Evolutionary conservation across 2,329 filamentous ascomycete genomes (phyloP).

Genomic region (Beauveria rudraprayagi): DNA sequence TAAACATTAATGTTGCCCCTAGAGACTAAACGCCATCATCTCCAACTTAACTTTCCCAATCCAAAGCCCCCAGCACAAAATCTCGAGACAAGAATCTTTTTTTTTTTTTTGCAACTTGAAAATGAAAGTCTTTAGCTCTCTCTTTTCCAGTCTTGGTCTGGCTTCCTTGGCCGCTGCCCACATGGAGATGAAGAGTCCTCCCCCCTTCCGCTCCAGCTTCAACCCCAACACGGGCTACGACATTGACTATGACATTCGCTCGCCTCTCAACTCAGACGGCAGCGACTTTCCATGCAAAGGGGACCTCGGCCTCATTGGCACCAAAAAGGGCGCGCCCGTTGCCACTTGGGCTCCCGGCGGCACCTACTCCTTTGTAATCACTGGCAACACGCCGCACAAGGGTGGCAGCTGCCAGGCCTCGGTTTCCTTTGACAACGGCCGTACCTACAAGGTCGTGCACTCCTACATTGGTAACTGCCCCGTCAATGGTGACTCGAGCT

Average conservation of each 20-base stretch:
- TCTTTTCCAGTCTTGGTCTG: neutral
- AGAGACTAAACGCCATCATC: no score
- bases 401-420: slow-evolving; percentile 58
- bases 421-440: slow-evolving; percentile 53
- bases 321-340: slow-evolving; percentile 31
- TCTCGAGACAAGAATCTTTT: neutral
- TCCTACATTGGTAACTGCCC: slow-evolving; percentile 31
- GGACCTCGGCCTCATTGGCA: slow-evolving; percentile 18
- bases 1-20: neutral
- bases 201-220: slow-evolving; percentile 21
- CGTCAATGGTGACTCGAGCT: slow-evolving; percentile 26
- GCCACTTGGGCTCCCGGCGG: slow-evolving; percentile 45
- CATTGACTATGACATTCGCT: slow-evolving; percentile 50
- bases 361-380: slow-evolving; percentile 44
- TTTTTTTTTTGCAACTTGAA: neutral
- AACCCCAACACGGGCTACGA: slow-evolving; percentile 23
- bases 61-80: neutral
- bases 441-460: slow-evolving; percentile 46
- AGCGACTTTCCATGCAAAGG: slow-evolving; percentile 57
- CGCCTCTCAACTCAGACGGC: slow-evolving; percentile 42
- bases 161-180: slow-evolving; percentile 16
- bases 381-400: slow-evolving; percentile 43
- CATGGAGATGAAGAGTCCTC: slow-evolving; percentile 24
- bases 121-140: slow-evolving; percentile 3
- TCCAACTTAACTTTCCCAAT: neutral